Evolutionary conservation across 2,329 filamentous ascomycete genomes (phyloP), one percentile per base, ranked within the genome.

Genomic region (Epicoccum sorghinum): DNA sequence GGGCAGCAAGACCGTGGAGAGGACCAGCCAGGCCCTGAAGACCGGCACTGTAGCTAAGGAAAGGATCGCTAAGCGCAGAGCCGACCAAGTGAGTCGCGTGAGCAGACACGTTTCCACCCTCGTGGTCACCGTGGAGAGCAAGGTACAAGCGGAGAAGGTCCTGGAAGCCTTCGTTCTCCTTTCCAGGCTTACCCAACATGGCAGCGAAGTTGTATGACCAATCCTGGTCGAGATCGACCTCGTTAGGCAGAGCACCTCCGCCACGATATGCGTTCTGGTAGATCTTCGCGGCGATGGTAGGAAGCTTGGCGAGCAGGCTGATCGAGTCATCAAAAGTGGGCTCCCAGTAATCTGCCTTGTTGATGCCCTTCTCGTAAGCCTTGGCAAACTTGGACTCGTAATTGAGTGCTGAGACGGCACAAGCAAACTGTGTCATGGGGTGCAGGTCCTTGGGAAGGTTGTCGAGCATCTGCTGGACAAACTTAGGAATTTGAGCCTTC

Each of bases 121-220:
- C 95, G 79, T 99, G 95, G 77, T 99, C 95, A 60, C 95, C 95
- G 78, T 99, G 95, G 4, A 99, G 88, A 44, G 95, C 93, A 23
- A 99, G 87, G 78, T 99, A 99, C 29, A 99, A 81, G 66, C 95
- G 87, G 59, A 99, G 84, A 18, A 99, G 83, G 70, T 99, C 95
- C 75, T 98, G 93, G 84, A 99, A 96, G 75, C 90, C 89, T 78
- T 93, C 90, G 67, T 98, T 89, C 77, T 96, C 83, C 76, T 89
- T 86, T 64, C 92, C 91, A 45, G 88, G 86, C 80, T 96, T 96
- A 71, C 93, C 93, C 48, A 98, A 85, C 86, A 98, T 92, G 62
- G 92, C 90, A 40, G 95, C 95, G 71, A 97, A 99, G 83, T 99
- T 99, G 83, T 97, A 96, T 0, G 93, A 89, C 95, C 95, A 99